Evolutionary conservation across 1,284 basidiomycete species (phyloP).

Genomic region (Termitomyces sp.): DNA sequence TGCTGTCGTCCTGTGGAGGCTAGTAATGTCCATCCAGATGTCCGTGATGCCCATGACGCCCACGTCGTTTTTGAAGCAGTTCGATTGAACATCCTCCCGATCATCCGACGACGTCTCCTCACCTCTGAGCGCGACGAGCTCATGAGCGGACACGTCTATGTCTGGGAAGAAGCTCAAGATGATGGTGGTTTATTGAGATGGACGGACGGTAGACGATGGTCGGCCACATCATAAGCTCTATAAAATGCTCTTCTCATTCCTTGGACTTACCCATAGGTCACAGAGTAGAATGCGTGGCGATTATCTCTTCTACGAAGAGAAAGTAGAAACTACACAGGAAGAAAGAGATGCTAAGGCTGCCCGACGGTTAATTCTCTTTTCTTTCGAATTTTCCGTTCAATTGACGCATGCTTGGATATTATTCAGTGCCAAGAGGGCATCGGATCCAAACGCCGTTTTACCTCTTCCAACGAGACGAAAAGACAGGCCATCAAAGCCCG

Average conservation of each 20-base stretch:
- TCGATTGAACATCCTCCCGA: conserved; percentile 59
- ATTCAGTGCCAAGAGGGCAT: conserved; percentile 53
- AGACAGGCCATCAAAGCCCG: conserved; percentile 66
- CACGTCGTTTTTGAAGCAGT: conserved; percentile 73
- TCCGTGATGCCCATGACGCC: conserved; percentile 66
- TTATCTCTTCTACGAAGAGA: conserved; percentile 76
- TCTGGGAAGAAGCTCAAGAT: conserved; percentile 79
- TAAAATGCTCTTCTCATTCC: not conserved
- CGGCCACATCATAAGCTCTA: conserved; percentile 13
- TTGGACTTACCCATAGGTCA: conserved; percentile 43
- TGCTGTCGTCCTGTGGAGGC: not conserved
- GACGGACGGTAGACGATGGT: conserved; percentile 77
- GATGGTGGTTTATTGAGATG: conserved; percentile 71
- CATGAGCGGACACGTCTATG: conserved; percentile 68
- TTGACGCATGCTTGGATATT: not conserved
- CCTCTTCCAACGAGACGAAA: conserved; percentile 60
- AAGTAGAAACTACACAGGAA: conserved; percentile 69
- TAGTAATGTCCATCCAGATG: conserved; percentile 38
- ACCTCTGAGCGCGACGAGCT: conserved; percentile 64
- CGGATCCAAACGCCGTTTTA: conserved; percentile 52
- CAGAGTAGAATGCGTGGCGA: conserved; percentile 79
- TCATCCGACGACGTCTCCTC: conserved; percentile 64
- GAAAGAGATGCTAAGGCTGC: conserved; percentile 71
- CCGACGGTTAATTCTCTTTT: conserved; percentile 45
- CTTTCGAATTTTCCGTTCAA: not conserved